These are phyloP conservation scores for Metschnikowia vanudenii DNA, from an alignment of 805 yeast species.

Conservation along the genomic window DNA sequence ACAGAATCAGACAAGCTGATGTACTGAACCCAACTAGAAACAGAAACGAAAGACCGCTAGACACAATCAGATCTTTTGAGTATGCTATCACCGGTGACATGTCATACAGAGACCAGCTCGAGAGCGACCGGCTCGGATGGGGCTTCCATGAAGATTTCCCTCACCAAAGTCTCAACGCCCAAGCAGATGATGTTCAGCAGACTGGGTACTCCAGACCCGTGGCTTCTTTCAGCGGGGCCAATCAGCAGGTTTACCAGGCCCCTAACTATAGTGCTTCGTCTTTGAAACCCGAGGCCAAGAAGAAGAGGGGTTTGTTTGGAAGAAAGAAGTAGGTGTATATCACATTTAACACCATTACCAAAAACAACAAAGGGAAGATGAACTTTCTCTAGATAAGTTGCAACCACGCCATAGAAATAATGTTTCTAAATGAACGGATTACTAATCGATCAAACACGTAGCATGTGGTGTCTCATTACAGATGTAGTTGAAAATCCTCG, in stretches of 20 bases:
- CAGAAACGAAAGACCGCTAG: conserved; percentile 95
- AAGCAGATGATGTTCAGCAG: conserved; percentile 14
- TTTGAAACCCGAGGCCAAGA: conserved; percentile 47
- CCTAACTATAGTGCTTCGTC: conserved; percentile 57
- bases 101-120: conserved; percentile 75
- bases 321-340: conserved; percentile 39
- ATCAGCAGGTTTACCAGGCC: conserved; percentile 50
- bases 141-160: conserved; percentile 81
- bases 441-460: no score
- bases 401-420: no score
- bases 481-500: no score
- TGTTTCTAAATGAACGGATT: no score
- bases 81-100: conserved; percentile 90
- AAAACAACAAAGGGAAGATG: no score
- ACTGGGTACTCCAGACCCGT: conserved; percentile 38
- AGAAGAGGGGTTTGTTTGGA: conserved; percentile 81
- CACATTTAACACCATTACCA: background rate
- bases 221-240: conserved; percentile 39
- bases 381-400: no score
- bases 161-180: conserved; percentile 41
- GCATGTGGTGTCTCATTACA: no score
- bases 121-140: conserved; percentile 79
- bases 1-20: conserved; percentile 74
- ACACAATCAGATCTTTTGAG: conserved; percentile 91
- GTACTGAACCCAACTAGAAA: conserved; percentile 89